Conservation (phyloP, 2,329 filamentous ascomycete genomes). For the Metarhizium robertsii region DNA sequence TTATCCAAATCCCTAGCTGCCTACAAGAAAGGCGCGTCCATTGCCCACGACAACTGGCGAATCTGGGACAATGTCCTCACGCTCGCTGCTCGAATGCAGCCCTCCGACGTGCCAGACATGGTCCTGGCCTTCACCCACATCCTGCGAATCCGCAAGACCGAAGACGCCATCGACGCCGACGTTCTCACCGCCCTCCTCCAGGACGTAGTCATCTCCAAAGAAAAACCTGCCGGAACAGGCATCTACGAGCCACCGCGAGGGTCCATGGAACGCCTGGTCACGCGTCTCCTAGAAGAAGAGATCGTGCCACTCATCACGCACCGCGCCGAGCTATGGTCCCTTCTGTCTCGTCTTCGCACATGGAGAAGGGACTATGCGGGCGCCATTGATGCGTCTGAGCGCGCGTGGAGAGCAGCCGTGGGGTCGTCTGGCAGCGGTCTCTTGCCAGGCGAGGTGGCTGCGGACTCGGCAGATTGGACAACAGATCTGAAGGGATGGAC, state of each 20-base stretch:
- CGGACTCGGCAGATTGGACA: slow-evolving; percentile 23
- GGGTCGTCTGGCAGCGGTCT: slow-evolving; percentile 38
- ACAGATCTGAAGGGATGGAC: slow-evolving; percentile 58
- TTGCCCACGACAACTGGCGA: slow-evolving; percentile 78
- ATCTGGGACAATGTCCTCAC: slow-evolving; percentile 98
- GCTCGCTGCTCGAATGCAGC: slow-evolving; percentile 67
- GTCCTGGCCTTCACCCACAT: slow-evolving; percentile 66
- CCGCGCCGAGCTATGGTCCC: slow-evolving; percentile 65
- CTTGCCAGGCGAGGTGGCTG: slow-evolving; percentile 25
- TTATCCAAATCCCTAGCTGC: slow-evolving; percentile 70
- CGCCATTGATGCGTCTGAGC: slow-evolving; percentile 77
- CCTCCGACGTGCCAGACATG: slow-evolving; percentile 67
- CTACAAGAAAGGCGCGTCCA: slow-evolving; percentile 75
- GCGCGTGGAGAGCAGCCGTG: slow-evolving; percentile 71
- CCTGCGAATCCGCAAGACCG: slow-evolving; percentile 67
- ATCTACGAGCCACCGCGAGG: slow-evolving; percentile 39
- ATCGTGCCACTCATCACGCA: slow-evolving; percentile 78
- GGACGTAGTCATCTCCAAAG: slow-evolving; percentile 49
- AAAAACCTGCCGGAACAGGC: slow-evolving; percentile 17
- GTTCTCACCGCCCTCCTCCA: slow-evolving; percentile 64
- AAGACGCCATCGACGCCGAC: slow-evolving; percentile 67
- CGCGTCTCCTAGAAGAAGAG: slow-evolving; percentile 63
- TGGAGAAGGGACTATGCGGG: slow-evolving; percentile 63
- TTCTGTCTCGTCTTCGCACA: slow-evolving; percentile 61
- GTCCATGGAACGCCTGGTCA: slow-evolving; percentile 51